These are phyloP conservation scores for Hemerocallis citrina DNA, from an alignment of 106 monocot species.

Conservation along the genomic window DNA sequence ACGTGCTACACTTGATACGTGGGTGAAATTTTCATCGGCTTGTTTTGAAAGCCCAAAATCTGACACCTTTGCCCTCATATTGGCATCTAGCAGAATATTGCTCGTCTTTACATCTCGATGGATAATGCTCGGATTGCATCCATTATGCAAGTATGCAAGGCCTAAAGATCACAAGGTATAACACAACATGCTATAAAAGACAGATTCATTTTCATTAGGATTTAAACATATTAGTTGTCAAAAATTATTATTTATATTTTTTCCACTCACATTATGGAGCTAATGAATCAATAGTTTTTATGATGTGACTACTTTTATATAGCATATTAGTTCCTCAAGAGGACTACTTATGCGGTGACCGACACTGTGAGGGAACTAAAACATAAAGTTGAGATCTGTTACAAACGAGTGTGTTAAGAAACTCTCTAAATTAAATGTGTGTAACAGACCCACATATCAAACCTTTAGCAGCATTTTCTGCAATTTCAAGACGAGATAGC, in stretches of 20 bases:
- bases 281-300: too few species aligned
- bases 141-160: constrained; percentile 46
- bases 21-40: constrained; percentile 22
- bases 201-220: background rate
- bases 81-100: constrained; percentile 46
- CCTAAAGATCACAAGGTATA: constrained; percentile 14
- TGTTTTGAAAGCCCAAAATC: constrained; percentile 54
- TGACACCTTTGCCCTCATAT: constrained; percentile 55
- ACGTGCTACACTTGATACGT: constrained; percentile 43
- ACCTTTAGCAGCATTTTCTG: constrained; percentile 34
- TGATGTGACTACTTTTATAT: too few species aligned
- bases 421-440: too few species aligned
- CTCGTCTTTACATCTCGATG: constrained; percentile 53
- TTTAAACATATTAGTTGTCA: too few species aligned
- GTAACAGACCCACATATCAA: background rate
- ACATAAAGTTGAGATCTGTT: too few species aligned
- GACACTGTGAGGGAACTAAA: too few species aligned
- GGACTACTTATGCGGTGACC: too few species aligned
- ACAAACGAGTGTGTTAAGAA: too few species aligned
- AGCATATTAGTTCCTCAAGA: too few species aligned
- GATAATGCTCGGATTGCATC: constrained; percentile 40
- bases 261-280: too few species aligned
- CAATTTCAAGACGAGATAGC: constrained; percentile 25
- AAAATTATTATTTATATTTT: too few species aligned
- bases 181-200: background rate